Evolutionary conservation across 1,284 basidiomycete genomes (phyloP).

Genomic region (Bjerkandera adusta): DNA sequence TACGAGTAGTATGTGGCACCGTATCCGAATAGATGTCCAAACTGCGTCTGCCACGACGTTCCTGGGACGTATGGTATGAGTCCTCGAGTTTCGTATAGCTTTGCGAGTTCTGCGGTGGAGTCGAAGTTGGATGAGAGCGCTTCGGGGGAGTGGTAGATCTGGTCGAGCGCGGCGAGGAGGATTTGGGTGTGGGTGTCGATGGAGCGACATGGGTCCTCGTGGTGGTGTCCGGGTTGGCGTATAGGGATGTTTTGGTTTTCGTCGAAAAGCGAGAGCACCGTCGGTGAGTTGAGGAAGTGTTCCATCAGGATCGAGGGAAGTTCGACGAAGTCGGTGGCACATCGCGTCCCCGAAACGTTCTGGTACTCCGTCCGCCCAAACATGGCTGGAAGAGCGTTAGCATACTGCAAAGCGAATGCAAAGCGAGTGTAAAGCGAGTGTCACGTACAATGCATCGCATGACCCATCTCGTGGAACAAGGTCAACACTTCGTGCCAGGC

Average conservation of each 20-base stretch:
- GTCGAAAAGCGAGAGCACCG: constrained; percentile 80
- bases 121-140: constrained; percentile 61
- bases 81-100: constrained; percentile 67
- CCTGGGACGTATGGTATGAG: constrained; percentile 79
- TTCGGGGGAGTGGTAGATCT: constrained; percentile 80
- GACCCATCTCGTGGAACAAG: constrained; percentile 98
- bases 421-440: no score
- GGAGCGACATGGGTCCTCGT: constrained; percentile 66
- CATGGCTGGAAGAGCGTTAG: constrained; percentile 69
- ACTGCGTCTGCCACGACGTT: constrained; percentile 93
- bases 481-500: constrained; percentile 96
- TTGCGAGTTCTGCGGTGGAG: constrained; percentile 66
- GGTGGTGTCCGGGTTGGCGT: constrained; percentile 54
- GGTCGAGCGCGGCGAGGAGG: constrained; percentile 87
- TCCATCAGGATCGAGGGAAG: constrained; percentile 99
- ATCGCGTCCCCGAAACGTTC: constrained; percentile 97
- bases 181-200: constrained; percentile 93
- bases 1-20: constrained; percentile 98
- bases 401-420: constrained; percentile 12
- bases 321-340: constrained; percentile 98
- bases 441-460: constrained; percentile 95
- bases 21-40: constrained; percentile 94
- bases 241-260: constrained; percentile 40
- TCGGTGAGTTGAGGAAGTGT: constrained; percentile 85
- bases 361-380: constrained; percentile 97